phyloP scores from a whole-genome alignment of 2,329 filamentous ascomycete species.

The Parastagonospora nodorum region DNA sequence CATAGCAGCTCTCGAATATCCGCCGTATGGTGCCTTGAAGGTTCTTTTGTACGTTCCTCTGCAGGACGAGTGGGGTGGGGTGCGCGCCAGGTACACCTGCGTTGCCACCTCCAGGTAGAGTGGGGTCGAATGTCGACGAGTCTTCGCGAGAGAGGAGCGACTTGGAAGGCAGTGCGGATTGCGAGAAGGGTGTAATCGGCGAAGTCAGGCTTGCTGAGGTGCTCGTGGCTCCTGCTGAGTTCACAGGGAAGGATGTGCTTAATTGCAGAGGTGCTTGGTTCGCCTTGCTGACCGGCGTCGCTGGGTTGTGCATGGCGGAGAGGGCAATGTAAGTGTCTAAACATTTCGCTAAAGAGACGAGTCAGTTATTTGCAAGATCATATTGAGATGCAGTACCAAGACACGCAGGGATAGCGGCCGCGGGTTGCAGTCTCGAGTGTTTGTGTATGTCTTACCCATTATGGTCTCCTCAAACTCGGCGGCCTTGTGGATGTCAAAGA shows the following conservation, averaged over 20 bases:
- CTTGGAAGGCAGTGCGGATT: constrained; percentile 90
- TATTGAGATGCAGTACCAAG: neutral
- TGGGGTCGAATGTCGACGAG: constrained; percentile 66
- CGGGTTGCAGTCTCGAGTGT: neutral
- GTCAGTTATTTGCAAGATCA: constrained; percentile 13
- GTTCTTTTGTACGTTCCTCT: constrained; percentile 76
- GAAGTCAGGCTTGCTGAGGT: constrained; percentile 74
- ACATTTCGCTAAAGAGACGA: constrained; percentile 70
- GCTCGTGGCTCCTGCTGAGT: constrained; percentile 67
- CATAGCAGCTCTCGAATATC: constrained; percentile 88
- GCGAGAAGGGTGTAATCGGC: constrained; percentile 92
- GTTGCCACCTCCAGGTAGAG: constrained; percentile 61
- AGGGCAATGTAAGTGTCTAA: constrained; percentile 96
- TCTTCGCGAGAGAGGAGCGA: constrained; percentile 86
- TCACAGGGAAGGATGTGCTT: constrained; percentile 76
- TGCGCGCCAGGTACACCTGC: constrained; percentile 59
- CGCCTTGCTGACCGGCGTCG: constrained; percentile 54
- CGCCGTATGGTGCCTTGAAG: constrained; percentile 84
- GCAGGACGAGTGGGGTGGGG: constrained; percentile 67
- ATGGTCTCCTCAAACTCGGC: constrained; percentile 99
- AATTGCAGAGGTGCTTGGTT: constrained; percentile 67
- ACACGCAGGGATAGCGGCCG: neutral
- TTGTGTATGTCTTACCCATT: constrained; percentile 64
- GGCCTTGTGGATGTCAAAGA: constrained; percentile 88
- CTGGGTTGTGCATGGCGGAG: constrained; percentile 64